Conservation (phyloP, 306 rosid genomes). For the Lathyrus aphaca region DNA sequence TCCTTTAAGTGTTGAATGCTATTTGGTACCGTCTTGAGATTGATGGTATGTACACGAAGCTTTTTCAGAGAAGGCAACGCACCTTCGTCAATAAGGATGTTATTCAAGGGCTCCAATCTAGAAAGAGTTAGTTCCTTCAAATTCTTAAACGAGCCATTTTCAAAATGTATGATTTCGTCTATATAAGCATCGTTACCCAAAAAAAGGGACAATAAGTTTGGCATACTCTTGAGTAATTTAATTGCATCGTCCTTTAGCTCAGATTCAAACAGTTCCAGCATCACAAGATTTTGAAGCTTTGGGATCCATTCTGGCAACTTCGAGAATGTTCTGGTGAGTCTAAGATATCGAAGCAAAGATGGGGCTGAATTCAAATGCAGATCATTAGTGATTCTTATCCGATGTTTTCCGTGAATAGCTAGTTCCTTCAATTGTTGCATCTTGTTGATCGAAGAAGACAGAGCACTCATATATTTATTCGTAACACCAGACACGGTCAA, state of each 20-base stretch:
- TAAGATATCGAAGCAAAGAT: background rate
- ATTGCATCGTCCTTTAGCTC: background rate
- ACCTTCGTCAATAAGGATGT: background rate
- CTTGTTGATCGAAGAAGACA: background rate
- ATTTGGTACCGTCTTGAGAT: background rate
- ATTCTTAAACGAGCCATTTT: background rate
- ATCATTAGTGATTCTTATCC: no score
- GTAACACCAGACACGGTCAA: background rate
- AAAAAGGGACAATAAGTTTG: background rate
- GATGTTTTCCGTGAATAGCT: no score
- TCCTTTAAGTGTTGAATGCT: background rate
- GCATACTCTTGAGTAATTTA: background rate
- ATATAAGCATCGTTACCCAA: background rate
- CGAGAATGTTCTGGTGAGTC: background rate
- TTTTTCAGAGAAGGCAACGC: background rate
- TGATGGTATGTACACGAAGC: background rate
- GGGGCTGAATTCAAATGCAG: background rate
- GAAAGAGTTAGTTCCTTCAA: background rate
- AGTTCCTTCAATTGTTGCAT: background rate
- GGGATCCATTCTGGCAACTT: background rate
- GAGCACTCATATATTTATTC: background rate
- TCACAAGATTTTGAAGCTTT: background rate
- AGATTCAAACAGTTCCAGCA: background rate
- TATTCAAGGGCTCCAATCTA: background rate
- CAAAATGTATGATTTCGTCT: background rate